Evolutionary conservation across 2,329 filamentous ascomycete species (phyloP), one percentile per base, ranked within the genome.

Genomic region (Venturia aucupariae): DNA sequence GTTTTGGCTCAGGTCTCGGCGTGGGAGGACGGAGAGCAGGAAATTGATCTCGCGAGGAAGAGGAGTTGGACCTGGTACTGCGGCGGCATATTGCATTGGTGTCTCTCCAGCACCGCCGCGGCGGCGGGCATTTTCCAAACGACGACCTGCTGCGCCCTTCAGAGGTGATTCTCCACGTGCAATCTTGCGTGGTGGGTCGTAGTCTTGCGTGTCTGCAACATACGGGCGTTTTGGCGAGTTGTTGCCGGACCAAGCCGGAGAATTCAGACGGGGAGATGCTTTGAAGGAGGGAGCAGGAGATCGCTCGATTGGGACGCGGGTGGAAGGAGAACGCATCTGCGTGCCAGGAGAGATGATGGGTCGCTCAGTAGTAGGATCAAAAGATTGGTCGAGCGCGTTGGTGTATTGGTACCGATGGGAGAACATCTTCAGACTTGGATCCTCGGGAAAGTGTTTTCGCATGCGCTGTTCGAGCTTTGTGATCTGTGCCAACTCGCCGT

Each of bases 401-500:
- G 32, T 44, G 61, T 57, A 57, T 4, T 87, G 84, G 75, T 90
- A 96, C 41, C 93, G 88, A 66, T 88, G 84, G 13, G 86, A 82
- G 74, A 97, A 97, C 66, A 86, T 85, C 17, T 82, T 78, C 46
- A 96, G 81, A 64, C 84, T 87, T 3, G 91, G 88, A 70, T 97
- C 93, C 65, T 92, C 87, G 0, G 92, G 92, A 75, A 91, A 99
- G n/a, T 97, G 82, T 71, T 96, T 92, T 27, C 85, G 84, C 92
- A 99, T 97, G 59, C 94, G 87, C 70, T 88, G 88, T 75, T 99
- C 95, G 19, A 99, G 81, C 73, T 95, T 94, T 68, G 87, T 86
- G 63, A 99, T 91, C 70, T 97, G 92, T 6, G 89, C 86, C 5
- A 97, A 82, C 73, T 99, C 94, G 64, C 95, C 94, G 71, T 92